Base-by-base conservation (phyloP, 345 rosid genomes). In the Acer negundo region DNA sequence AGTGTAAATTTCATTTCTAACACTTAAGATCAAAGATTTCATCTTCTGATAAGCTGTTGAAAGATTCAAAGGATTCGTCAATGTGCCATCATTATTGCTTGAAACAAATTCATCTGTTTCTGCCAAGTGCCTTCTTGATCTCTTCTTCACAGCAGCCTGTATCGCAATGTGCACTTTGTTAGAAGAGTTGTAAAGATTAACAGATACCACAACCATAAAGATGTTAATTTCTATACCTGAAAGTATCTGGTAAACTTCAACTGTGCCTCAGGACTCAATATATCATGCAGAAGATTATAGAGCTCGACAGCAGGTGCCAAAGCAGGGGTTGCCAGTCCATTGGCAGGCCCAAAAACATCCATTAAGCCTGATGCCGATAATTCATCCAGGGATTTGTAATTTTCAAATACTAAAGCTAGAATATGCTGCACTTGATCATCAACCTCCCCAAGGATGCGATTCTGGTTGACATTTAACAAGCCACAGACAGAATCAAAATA, bases 321-420 rank as follows among this genome's bases (percentile, higher is more conserved):
- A 31, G 88, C 95, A 72, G 97, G 97, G 56, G 97, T 92, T 79
- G 94, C 92, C 76, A 84, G 64, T 61, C 94, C 97, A 53, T 88
- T 90, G 74, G 97, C 94, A 42, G 97, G 85, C 78, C 86, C 86
- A 80, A 91, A 91, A 74, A 89, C 88, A 72, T 88, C 97, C 85
- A 85, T 86, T 75, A 90, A 86, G 56, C 99, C 99, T 22, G 93
- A 89, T 69, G 83, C 81, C 28, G 84, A 74, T 40, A 85, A 82
- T 70, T 96, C 98, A 82, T 92, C 95, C 46, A 96, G 89, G 38
- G 97, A 91, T 84, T 96, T 96, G 84, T 94, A 96, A 77, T 92
- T 94, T 87, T 94, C 93, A 84, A 96, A 96, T 67, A 85, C 86
- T 77, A 85, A 73, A 75, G 89, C 85, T 62, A 96, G 92, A 69